Evolutionary conservation across 768 basidiomycete species (phyloP), one percentile per base, ranked within the genome.

Genomic region (Kwoniella sp.): DNA sequence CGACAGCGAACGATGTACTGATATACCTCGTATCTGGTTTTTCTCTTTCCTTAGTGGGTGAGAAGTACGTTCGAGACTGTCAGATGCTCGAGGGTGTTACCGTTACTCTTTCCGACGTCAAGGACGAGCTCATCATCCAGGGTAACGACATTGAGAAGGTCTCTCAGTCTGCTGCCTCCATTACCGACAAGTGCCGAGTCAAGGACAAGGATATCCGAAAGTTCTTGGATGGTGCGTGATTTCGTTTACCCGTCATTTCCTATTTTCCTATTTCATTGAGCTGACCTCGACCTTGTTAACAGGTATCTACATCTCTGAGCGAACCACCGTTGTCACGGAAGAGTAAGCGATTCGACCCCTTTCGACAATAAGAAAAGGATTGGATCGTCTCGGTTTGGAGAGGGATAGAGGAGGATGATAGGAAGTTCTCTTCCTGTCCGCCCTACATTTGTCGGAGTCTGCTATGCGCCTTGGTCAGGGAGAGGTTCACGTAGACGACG

Each of bases 201-300:
- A 90, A 92, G 82, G 96, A 98, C 89, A 99, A 99, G 85, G 95
- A 79, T 78, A 97, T 98, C 83, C 92, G 95, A 74, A 96, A 97
- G 85, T 96, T 97, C 86, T 84, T 96, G 37, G 70, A 69, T 80
- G 91, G 94, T 79, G 90, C 91, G 67, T 72, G 46, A 22, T n/a
- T n/a, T n/a, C n/a, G n/a, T n/a, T n/a, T n/a, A n/a, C n/a, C n/a
- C n/a, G 60, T 44, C 53, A 51, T 63, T 0, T 13, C 27, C 10
- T 19, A 15, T 44, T 44, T 44, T 19, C 17, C n/a, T n/a, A n/a
- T 44, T 44, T 44, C 40, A 19, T 19, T n/a, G n/a, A n/a, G n/a
- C n/a, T n/a, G n/a, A n/a, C n/a, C n/a, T n/a, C n/a, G n/a, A n/a
- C n/a, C n/a, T n/a, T n/a, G n/a, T n/a, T n/a, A n/a, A 17, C 48